Evolutionary conservation across 2,329 filamentous ascomycete genomes (phyloP).

Genomic region (Hypoxylon rubiginosum): DNA sequence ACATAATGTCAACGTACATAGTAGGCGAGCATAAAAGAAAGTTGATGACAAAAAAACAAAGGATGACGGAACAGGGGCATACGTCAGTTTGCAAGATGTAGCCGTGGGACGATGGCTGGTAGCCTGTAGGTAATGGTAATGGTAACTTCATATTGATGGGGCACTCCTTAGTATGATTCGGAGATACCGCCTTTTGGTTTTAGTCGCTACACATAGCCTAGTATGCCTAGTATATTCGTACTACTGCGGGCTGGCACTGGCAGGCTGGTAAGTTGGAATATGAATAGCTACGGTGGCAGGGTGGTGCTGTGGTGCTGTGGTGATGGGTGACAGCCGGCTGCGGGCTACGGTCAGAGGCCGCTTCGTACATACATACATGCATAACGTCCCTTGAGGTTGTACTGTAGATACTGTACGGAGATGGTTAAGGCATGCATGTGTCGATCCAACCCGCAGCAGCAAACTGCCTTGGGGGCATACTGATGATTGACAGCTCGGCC

Average conservation of each 20-base stretch:
- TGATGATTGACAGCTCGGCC: conserved; percentile 5
- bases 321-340: conserved; percentile 15
- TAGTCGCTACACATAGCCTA: conserved; percentile 29
- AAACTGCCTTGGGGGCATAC: conserved; percentile 8
- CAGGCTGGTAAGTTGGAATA: conserved; percentile 17
- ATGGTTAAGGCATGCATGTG: conserved; percentile 27
- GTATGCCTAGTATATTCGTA: conserved; percentile 20
- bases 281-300: conserved; percentile 26
- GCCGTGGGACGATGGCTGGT: conserved; percentile 30
- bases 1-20: no score
- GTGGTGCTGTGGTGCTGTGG: not conserved
- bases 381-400: conserved; percentile 39
- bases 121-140: conserved; percentile 33
- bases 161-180: conserved; percentile 23
- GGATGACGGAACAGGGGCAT: conserved; percentile 32
- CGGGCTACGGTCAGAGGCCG: conserved; percentile 17
- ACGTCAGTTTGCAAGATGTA: conserved; percentile 38
- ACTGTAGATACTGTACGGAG: conserved; percentile 26
- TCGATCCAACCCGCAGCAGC: conserved; percentile 30
- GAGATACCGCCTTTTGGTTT: conserved; percentile 37
- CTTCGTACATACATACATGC: conserved; percentile 20
- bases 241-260: conserved; percentile 33
- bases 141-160: conserved; percentile 37
- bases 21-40: conserved; percentile 17
- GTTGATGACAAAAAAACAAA: conserved; percentile 33